Conservation (phyloP, 2,329 filamentous ascomycete genomes). For the Biscogniauxia sp. region DNA sequence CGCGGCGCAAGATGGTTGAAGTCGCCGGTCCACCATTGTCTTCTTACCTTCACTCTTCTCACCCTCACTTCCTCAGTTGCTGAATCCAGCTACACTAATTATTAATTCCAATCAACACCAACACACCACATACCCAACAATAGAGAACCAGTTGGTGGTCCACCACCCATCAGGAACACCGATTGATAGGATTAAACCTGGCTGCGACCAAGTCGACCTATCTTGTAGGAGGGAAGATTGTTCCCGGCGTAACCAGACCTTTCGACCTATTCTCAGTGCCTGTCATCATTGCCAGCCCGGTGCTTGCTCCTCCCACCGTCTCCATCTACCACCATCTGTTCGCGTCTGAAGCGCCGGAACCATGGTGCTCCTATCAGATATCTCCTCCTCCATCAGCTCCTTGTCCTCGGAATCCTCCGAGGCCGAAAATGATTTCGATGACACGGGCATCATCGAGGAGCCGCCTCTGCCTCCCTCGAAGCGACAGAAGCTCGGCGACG, state of each 20-base stretch:
- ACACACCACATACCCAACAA: not conserved
- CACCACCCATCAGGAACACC: too few species aligned
- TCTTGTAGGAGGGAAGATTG: too few species aligned
- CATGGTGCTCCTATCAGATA: slow-evolving; percentile 32
- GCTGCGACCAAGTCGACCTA: too few species aligned
- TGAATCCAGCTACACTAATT: not conserved
- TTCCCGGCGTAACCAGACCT: too few species aligned
- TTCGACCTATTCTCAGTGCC: too few species aligned
- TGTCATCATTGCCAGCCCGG: too few species aligned
- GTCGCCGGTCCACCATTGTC: not conserved
- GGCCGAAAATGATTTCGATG: slow-evolving; percentile 18
- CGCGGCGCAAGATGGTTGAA: slow-evolving; percentile 14
- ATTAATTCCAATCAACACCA: not conserved
- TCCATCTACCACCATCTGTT: not conserved
- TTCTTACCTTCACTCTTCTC: not conserved
- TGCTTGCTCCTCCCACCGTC: too few species aligned
- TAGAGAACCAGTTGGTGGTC: too few species aligned
- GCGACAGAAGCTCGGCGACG: slow-evolving; percentile 36
- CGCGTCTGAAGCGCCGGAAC: not conserved
- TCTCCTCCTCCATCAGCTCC: slow-evolving; percentile 33
- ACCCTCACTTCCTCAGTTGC: not conserved
- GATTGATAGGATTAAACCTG: not conserved
- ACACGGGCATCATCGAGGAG: slow-evolving; percentile 25
- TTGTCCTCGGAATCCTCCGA: slow-evolving; percentile 33
- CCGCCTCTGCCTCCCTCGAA: slow-evolving; percentile 34